Conservation (phyloP, 352 stramenopile genomes). For the Pythium monospermum region DNA sequence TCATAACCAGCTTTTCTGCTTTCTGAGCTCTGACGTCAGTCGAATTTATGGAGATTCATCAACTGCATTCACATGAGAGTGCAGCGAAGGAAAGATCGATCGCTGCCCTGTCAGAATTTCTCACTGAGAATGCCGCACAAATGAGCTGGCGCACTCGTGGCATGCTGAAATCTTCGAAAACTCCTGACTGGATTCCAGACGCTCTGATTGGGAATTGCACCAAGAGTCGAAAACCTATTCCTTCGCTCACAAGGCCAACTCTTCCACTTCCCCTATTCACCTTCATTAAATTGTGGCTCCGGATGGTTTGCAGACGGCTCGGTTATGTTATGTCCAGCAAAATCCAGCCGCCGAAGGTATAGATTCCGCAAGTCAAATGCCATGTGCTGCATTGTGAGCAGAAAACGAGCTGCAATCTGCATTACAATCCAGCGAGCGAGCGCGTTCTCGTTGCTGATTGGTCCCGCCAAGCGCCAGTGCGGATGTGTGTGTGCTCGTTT, state of each 20-base stretch:
- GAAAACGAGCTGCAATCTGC: constrained; percentile 10
- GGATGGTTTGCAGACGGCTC: constrained; percentile 10
- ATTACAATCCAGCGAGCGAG: constrained; percentile 20
- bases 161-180: too few relatives aligned
- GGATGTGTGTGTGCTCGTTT: constrained; percentile 10
- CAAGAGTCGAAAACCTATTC: background rate
- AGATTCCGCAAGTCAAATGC: constrained; percentile 6
- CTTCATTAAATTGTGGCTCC: constrained; percentile 15
- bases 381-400: constrained; percentile 11
- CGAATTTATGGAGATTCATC: too few relatives aligned
- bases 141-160: too few relatives aligned
- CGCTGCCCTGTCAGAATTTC: too few relatives aligned
- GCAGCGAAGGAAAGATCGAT: too few relatives aligned
- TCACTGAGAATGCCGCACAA: too few relatives aligned
- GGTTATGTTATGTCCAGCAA: background rate
- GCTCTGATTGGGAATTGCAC: background rate
- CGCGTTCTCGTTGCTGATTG: constrained; percentile 7
- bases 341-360: background rate
- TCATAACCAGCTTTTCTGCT: too few relatives aligned
- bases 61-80: too few relatives aligned
- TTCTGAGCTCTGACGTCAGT: too few relatives aligned
- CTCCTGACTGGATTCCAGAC: too few relatives aligned
- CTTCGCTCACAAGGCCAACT: background rate
- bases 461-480: constrained; percentile 11
- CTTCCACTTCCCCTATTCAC: constrained; percentile 7